Percentiles rank a stretch among this genome's conserved stretches.
Evolutionary conservation across 164 flowering plant species (phyloP).

Genomic region (Kalanchoe fedtschenkoi): DNA sequence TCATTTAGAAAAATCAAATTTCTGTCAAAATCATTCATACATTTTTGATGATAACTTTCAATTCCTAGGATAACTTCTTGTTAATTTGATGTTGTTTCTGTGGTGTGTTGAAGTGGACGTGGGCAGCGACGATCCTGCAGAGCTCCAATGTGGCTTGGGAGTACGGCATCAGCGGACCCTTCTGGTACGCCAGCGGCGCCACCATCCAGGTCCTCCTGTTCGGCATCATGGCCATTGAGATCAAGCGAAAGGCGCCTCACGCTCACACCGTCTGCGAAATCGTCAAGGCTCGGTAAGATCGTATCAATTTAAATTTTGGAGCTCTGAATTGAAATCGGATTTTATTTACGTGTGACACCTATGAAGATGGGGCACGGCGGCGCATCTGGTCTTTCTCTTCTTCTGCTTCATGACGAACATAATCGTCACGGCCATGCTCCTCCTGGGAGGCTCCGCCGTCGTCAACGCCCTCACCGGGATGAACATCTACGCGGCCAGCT

Average conservation of each 20-base stretch:
- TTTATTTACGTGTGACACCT: too few species aligned
- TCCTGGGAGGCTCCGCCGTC: constrained; percentile 96
- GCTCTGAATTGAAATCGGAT: neutral
- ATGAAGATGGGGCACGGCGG: constrained; percentile 86
- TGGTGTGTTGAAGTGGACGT: constrained; percentile 64
- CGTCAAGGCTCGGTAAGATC: constrained; percentile 68
- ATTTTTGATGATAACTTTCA: neutral
- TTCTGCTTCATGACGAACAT: constrained; percentile 91
- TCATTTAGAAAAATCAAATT: too few species aligned
- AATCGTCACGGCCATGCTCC: constrained; percentile 95
- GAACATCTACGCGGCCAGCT: constrained; percentile 93
- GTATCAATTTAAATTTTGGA: neutral
- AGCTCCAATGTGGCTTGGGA: constrained; percentile 97
- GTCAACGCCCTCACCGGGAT: constrained; percentile 96
- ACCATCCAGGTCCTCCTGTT: constrained; percentile 88
- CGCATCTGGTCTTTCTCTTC: constrained; percentile 69
- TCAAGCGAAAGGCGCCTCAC: constrained; percentile 92
- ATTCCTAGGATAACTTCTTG: neutral
- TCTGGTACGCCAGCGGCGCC: constrained; percentile 98
- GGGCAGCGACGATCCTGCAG: constrained; percentile 97
- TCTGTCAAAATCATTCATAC: too few species aligned
- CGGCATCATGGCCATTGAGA: constrained; percentile 92
- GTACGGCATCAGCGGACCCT: constrained; percentile 94
- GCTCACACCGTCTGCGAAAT: constrained; percentile 97
- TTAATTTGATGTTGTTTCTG: neutral